Evolutionary conservation across 805 yeast species (phyloP).

Genomic region (Monosporozyma servazzii): DNA sequence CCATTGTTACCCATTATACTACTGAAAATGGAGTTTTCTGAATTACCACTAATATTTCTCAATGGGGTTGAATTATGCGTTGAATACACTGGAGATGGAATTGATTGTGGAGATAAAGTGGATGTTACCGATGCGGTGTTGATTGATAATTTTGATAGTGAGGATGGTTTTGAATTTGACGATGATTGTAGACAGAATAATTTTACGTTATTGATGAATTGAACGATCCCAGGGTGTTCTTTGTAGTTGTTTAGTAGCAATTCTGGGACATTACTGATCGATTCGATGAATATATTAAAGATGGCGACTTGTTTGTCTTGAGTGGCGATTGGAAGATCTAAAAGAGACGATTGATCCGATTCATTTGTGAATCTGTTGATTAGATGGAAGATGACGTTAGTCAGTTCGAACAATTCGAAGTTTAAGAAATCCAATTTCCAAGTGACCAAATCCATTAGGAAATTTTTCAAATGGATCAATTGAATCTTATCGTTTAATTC

Average conservation of each 20-base stretch:
- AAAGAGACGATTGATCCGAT: slow-evolving; percentile 24
- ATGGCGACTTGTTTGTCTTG: slow-evolving; percentile 19
- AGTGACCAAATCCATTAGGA: slow-evolving; percentile 39
- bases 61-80: slow-evolving; percentile 26
- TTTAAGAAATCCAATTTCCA: slow-evolving; percentile 37
- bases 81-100: slow-evolving; percentile 25
- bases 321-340: slow-evolving; percentile 16
- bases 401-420: slow-evolving; percentile 25
- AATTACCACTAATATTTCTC: slow-evolving; percentile 26
- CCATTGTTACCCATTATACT: slow-evolving; percentile 5
- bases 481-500: slow-evolving; percentile 29
- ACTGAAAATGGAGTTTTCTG: slow-evolving; percentile 28
- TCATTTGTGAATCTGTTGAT: slow-evolving; percentile 25
- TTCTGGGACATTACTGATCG: slow-evolving; percentile 18
- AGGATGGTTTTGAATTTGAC: background rate
- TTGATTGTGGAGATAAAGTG: slow-evolving; percentile 9
- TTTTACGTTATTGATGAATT: slow-evolving; percentile 18
- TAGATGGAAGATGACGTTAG: slow-evolving; percentile 25
- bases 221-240: slow-evolving; percentile 17
- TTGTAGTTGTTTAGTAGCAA: slow-evolving; percentile 19
- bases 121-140: slow-evolving; percentile 3
- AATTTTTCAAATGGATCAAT: slow-evolving; percentile 41
- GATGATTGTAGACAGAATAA: background rate
- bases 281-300: slow-evolving; percentile 19
- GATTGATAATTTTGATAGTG: slow-evolving; percentile 12